These are phyloP conservation scores for Terana coerulea DNA, from an alignment of 768 basidiomycete genomes.

Conservation along the genomic window DNA sequence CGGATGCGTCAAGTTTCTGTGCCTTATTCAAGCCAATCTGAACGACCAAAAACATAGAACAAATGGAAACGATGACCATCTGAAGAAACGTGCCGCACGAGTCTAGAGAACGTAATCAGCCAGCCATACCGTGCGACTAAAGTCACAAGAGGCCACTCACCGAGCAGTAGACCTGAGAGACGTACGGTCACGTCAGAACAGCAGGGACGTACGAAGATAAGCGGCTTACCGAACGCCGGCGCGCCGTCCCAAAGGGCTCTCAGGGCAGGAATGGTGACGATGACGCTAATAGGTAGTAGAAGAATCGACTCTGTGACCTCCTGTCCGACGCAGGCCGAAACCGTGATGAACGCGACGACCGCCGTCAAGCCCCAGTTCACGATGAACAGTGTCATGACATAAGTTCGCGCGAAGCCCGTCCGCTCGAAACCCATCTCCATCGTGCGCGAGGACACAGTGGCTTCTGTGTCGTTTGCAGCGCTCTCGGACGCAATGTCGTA, in stretches of 20 bases:
- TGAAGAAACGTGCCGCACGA: conserved; percentile 18
- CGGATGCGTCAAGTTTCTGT: not conserved
- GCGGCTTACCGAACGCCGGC: conserved; percentile 17
- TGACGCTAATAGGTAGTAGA: conserved; percentile 18
- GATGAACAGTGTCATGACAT: conserved; percentile 17
- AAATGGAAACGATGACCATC: conserved; percentile 20
- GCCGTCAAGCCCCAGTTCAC: conserved; percentile 21
- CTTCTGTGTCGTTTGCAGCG: not conserved
- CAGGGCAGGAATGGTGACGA: conserved; percentile 20
- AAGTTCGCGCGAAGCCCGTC: conserved; percentile 13
- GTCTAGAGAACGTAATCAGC: conserved; percentile 8
- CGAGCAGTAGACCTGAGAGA: conserved; percentile 13
- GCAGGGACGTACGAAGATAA: not conserved
- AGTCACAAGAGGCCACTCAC: not conserved
- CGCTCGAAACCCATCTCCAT: conserved; percentile 11
- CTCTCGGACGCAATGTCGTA: not conserved
- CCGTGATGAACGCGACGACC: conserved; percentile 18
- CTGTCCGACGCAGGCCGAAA: conserved; percentile 15
- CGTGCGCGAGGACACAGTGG: not conserved
- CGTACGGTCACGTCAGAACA: not conserved
- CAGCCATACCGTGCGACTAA: not conserved
- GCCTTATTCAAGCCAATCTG: conserved; percentile 9
- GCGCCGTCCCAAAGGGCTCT: conserved; percentile 18
- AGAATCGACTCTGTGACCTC: conserved; percentile 17
- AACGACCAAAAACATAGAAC: conserved; percentile 18